Base-by-base conservation (phyloP, 768 basidiomycete genomes). In the Naganishia friedmannii region DNA sequence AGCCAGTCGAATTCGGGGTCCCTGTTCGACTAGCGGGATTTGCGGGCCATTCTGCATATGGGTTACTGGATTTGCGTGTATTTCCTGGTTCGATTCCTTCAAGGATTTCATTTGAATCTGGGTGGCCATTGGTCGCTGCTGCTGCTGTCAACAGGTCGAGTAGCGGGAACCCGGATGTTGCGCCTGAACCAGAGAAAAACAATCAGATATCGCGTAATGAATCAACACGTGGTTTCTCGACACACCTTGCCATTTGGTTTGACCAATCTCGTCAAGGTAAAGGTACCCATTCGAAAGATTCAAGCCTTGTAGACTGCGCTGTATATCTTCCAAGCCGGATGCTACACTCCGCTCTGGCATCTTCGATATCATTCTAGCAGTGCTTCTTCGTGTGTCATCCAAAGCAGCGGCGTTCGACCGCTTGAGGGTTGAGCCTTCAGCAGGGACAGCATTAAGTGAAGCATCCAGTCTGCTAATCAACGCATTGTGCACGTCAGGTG, bases 101-200 rank as follows among this genome's bases (percentile, higher is more conserved):
- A 3, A 63, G 60, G 10, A 63, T 42, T 9, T 23, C 31, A 63
- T 63, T 42, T 15, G 60, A 26, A 1, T 17, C 26, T 45, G 42
- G 19, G 13, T 15, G 51, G 34, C 53, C 56, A 34, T 70, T 46
- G 10, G 53, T 34, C 37, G 54, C 21, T 26, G 69, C 39, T n/a
- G 53, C 60, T 23, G 78, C 76, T 9, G 80, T 79, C 21, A 96
- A 83, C 9, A 92, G 82, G 78, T 94, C 91, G 31, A 94, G 86
- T 4, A 95, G 86, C 6, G 93, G 93, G 0, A 95, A 85, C 29
- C 93, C 93, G 3, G 92, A 94, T 0, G 92, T 92, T 76, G 94
- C 92, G 34, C 93, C 93, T 82, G 65, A 2, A 8, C 21, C 29
- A 28, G 42, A 26, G 45, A 34, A 29, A 21, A 48, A 32, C 53